Conservation (phyloP, 306 rosid genomes). For the Vigna hirtella region DNA sequence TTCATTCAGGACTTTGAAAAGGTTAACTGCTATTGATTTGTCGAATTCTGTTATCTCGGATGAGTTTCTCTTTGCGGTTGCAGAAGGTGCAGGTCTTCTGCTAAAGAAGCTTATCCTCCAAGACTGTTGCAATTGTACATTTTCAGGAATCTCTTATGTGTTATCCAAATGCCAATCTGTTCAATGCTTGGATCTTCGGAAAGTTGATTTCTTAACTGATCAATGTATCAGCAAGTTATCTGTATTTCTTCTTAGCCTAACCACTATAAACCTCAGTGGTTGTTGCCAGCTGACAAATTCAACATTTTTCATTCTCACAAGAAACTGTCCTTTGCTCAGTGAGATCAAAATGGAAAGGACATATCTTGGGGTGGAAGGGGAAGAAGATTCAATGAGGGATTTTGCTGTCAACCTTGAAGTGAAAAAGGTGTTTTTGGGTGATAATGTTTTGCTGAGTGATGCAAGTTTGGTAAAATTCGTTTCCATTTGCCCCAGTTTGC, state of each 20-base stretch:
- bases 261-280: slow-evolving; percentile 60
- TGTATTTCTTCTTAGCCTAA: slow-evolving; percentile 50
- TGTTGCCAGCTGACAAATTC: slow-evolving; percentile 58
- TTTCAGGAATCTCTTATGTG: slow-evolving; percentile 57
- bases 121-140: slow-evolving; percentile 53
- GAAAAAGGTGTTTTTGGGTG: slow-evolving; percentile 54
- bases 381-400: slow-evolving; percentile 19
- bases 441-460: slow-evolving; percentile 46
- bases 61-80: slow-evolving; percentile 62
- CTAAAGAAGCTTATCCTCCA: slow-evolving; percentile 65
- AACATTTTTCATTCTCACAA: slow-evolving; percentile 60
- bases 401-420: slow-evolving; percentile 49
- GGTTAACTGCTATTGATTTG: slow-evolving; percentile 57
- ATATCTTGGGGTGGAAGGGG: slow-evolving; percentile 48
- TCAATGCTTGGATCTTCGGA: slow-evolving; percentile 63
- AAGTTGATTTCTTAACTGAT: slow-evolving; percentile 58
- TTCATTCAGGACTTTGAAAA: slow-evolving; percentile 46
- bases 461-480: slow-evolving; percentile 46
- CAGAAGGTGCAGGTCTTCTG: slow-evolving; percentile 54
- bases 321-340: slow-evolving; percentile 60
- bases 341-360: slow-evolving; percentile 68
- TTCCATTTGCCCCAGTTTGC: slow-evolving; percentile 58
- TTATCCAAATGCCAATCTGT: slow-evolving; percentile 55
- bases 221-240: slow-evolving; percentile 59
- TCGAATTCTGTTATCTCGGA: slow-evolving; percentile 58